Base-by-base conservation (phyloP, 2,329 filamentous ascomycete species). In the Fusarium oxysporum region DNA sequence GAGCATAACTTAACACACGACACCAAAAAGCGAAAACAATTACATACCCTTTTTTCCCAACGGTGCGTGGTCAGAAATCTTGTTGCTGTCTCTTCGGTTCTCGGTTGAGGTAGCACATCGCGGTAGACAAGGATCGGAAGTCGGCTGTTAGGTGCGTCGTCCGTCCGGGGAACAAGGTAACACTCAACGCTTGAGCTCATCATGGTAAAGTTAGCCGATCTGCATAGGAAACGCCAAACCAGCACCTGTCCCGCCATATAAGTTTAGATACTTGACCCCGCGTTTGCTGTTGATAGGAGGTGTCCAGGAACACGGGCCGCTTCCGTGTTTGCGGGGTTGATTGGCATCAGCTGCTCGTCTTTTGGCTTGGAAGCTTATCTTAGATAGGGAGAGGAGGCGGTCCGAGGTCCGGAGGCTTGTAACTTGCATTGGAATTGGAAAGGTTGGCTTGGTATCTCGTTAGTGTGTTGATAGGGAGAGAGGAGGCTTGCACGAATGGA, bases 241-340 rank as follows among this genome's bases (percentile, higher is more conserved):
- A 25, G 25, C 0, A 21, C 19, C 47, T 17, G 8, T 10, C 54
- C 47, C 7, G 21, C 19, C 12, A 33, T 32, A 32, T 23, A 25
- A 44, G 33, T 16, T 6, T 3, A 25, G 40, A 2, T 44, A 3
- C 5, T 0, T 5, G 17, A 28, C 30, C 54, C 40, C 30, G 30
- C 54, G 14, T 37, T 5, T 9, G 6, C 19, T 47, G 40, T 28
- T 47, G 30, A 23, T 32, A 47, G 8, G n/a, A 10, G 8, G 2
- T 35, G 30, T 6, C n/a, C 33, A 47, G 40, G 17, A 37, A 37
- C 54, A 47, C 55, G 55, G 55, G 25, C 55, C 55, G 55, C 41
- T 47, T 58, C 55, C 55, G 55, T 3, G 55, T 48, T 57, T 57
- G 55, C 41, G 55, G 55, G 55, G 40, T 35, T 25, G 48, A 6